Evolutionary conservation across 768 basidiomycete species (phyloP), one percentile per base, ranked within the genome.

Genomic region (Favolaschia claudopus): DNA sequence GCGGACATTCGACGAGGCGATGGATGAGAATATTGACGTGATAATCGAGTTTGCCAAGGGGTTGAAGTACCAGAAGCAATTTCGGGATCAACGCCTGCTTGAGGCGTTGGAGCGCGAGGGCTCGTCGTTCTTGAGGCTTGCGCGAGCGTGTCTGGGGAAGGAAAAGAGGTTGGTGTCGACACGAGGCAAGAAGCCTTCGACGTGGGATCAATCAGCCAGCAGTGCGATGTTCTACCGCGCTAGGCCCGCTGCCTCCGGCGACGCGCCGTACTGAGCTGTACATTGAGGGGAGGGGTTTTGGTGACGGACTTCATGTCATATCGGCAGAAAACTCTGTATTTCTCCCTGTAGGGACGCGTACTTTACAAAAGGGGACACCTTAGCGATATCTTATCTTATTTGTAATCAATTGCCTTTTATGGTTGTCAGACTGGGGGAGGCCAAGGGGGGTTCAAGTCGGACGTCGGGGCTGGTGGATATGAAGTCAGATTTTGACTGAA

Each of bases 41-140:
- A 54, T 71, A 12, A 2, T 29, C 10, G 65, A 64, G 25, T 71
- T 72, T 45, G 43, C 55, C 1, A 44, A 55, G 47, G 70, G 67
- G 5, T 53, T 71, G 25, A 55, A 66, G 37, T 67, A 56, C 55
- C 71, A 72, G 38, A 24, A 58, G 29, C 68, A 68, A 47, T 70
- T 72, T 51, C 60, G 60, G 7, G 70, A 72, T 57, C 57, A 52
- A 22, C 58, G 61, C 7, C 63, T 70, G 64, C 50, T 71, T 7
- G 52, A 66, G 15, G 38, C 39, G 5, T 28, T 71, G 36, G 64
- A 71, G 29, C 55, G 64, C 1, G 66, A 70, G 27, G 67, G 67
- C 7, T 56, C 58, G 15, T 42, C 38, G 22, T 63, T 70, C 36
- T 54, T 72, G 27, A 50, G 69, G 12, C 32, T 71, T 31, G 67